Base-by-base conservation (phyloP, 805 yeast species). In the Candida maesae region DNA sequence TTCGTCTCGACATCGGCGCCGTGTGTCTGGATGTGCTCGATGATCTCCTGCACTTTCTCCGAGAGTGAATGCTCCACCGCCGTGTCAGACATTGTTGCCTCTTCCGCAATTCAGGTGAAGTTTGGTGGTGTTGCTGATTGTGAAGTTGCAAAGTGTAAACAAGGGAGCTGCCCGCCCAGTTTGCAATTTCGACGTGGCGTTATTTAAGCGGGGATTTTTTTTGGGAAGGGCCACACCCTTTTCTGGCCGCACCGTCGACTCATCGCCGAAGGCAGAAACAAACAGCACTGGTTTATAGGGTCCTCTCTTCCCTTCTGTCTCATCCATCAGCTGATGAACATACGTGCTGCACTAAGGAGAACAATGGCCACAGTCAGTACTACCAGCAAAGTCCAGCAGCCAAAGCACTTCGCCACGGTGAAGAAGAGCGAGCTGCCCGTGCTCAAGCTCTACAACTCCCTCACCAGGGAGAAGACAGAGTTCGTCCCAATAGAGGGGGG, bases 381-480 rank as follows among this genome's bases (percentile, higher is more conserved):
- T n/a, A n/a, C 51, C 39, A 32, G 55, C 1, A 68, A 65, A 46
- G 62, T 64, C 24, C 52, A 52, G 19, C 83, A 75, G 54, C 82
- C 83, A n/a, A 59, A 65, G 41, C 57, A 80, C 10, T 44, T 38
- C 28, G 47, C 35, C 5, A 18, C 26, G 35, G 23, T 52, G 13
- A 32, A 34, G 21, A 14, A 24, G 46, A 14, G 41, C 9, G 44
- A 57, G 28, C 41, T 46, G 26, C 72, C 79, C 1, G 67, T 64
- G 8, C 70, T 90, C 51, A 81, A 79, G 55, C 60, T 90, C 33
- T 88, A 77, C 73, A 90, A 90, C 67, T 77, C 95, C 5, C 71
- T 91, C 52, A 91, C 98, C 4, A 73, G 95, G 53, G 63, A 78
- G 24, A 91, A 91, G 58, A 85, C 78, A 28, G 83, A 71, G 42